These are phyloP conservation scores for Plicaturopsis crispa DNA, from an alignment of 768 basidiomycete species.

Conservation along the genomic window DNA sequence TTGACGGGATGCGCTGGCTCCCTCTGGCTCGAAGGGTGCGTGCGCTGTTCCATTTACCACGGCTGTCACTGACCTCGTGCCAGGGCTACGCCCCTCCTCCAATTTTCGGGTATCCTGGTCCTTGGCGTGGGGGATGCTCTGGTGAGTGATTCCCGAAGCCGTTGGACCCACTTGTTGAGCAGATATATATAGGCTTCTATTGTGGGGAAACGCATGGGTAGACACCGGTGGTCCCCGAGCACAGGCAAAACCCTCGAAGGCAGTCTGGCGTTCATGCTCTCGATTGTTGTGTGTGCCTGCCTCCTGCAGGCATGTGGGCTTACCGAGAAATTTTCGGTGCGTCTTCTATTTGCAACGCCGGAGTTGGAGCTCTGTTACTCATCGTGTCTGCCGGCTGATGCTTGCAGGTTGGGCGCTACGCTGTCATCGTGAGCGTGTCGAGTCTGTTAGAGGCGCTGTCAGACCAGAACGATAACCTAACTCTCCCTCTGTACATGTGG, in stretches of 20 bases:
- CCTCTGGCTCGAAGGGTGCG: slow-evolving; percentile 92
- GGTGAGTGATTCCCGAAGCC: slow-evolving; percentile 37
- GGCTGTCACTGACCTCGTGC: slow-evolving; percentile 7
- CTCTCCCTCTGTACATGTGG: slow-evolving; percentile 95
- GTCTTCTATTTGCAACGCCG: slow-evolving; percentile 18
- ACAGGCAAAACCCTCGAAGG: slow-evolving; percentile 91
- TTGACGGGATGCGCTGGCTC: slow-evolving; percentile 92
- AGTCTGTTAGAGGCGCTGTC: slow-evolving; percentile 85
- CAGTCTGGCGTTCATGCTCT: slow-evolving; percentile 69
- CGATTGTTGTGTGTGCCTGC: slow-evolving; percentile 65
- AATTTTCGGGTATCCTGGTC: slow-evolving; percentile 81
- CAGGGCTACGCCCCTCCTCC: slow-evolving; percentile 43
- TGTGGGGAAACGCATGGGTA: slow-evolving; percentile 79
- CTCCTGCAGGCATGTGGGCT: slow-evolving; percentile 63
- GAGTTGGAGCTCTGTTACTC: not conserved
- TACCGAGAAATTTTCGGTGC: slow-evolving; percentile 71
- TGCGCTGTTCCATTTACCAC: slow-evolving; percentile 9
- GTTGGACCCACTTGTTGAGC: not conserved
- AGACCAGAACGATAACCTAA: slow-evolving; percentile 96
- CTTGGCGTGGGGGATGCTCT: slow-evolving; percentile 92
- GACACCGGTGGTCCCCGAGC: slow-evolving; percentile 74
- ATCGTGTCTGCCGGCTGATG: not conserved
- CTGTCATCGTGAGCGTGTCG: slow-evolving; percentile 51
- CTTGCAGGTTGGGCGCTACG: slow-evolving; percentile 61
- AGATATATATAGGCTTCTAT: slow-evolving; percentile 72